Conservation (phyloP, 164 flowering plant genomes). For the Brasenia schreberi region DNA sequence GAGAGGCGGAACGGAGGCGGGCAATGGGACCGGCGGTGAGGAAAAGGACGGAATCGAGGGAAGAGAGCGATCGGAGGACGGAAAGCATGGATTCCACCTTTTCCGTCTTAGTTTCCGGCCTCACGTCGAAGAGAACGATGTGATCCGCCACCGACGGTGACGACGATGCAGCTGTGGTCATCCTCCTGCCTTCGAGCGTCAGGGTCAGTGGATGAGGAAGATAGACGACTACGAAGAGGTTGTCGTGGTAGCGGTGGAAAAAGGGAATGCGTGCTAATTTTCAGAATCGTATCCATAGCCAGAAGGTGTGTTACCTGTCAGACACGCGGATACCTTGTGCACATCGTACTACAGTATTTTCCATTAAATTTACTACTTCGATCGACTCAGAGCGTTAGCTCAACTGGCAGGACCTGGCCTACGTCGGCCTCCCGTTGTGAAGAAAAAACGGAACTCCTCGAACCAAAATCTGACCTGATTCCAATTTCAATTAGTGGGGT, state of each 20-base stretch:
- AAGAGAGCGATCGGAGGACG: conserved; percentile 24
- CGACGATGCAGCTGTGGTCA: neutral
- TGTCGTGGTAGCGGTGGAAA: neutral
- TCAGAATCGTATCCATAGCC: too few species aligned
- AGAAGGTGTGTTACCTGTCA: too few species aligned
- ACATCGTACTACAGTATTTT: too few species aligned
- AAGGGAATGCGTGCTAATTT: neutral
- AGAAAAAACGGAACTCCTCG: too few species aligned
- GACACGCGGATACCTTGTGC: too few species aligned
- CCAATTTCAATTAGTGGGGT: too few species aligned
- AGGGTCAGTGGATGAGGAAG: neutral
- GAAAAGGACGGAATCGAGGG: conserved; percentile 40
- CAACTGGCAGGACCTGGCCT: too few species aligned
- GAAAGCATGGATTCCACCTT: conserved; percentile 35
- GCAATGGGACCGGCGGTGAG: conserved; percentile 43
- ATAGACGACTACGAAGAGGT: neutral
- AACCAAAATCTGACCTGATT: too few species aligned
- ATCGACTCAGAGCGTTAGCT: too few species aligned
- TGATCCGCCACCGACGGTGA: conserved; percentile 33
- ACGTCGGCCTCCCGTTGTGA: too few species aligned
- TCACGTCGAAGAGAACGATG: conserved; percentile 64
- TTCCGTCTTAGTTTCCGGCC: conserved; percentile 22
- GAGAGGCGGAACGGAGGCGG: conserved; percentile 16
- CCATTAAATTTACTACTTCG: too few species aligned
- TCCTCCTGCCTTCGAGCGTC: neutral